Evolutionary conservation across 2,329 filamentous ascomycete species (phyloP), one percentile per base, ranked within the genome.

Genomic region (Fusarium paranaense): DNA sequence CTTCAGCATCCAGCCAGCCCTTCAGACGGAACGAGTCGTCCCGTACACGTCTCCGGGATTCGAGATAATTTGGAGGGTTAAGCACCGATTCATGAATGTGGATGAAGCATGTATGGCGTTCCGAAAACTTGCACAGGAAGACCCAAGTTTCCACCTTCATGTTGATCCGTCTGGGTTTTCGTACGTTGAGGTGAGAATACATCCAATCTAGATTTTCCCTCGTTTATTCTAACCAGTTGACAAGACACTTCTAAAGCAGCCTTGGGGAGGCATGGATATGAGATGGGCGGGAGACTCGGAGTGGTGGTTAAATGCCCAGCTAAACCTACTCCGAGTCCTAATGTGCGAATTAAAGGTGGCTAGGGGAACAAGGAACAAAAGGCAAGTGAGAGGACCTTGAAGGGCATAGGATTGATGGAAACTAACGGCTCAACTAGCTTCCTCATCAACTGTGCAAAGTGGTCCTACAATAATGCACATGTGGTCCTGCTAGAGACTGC

Each of bases 1-100:
- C 2, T 60, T 32, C 5, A 38, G 5, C 1, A 25, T 67, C 13
- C 60, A 37, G 4, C 54, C 60, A 2, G 40, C 16, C 4, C 54
- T 67, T 16, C 37, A 20, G 27, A 5, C 32, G 11, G 54, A 68
- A 6, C 22, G 8, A 1, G 9, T 68, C 4, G 66, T 65, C 2
- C 8, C 9, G 10, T 61, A 68, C 25, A 68, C 66, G 2, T 61
- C 66, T 22, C 66, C 61, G 2, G 66, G 66, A 6, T 68, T 68
- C 11, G 45, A 68, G 40, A 64, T 42, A 1, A 11, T 68, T 1
- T 61, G 56, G 56, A 16, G 4, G 8, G 4, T 59, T 1, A 1
- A 30, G 18, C 2, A 38, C 2, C 2, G 2, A 5, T 1, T 37
- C 6, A 61, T 68, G 4, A 25, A 11, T 0, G 16, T 6, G 5